phyloP scores from a whole-genome alignment of 1,284 basidiomycete species.

The Cutaneotrichosporon cavernicola region DNA sequence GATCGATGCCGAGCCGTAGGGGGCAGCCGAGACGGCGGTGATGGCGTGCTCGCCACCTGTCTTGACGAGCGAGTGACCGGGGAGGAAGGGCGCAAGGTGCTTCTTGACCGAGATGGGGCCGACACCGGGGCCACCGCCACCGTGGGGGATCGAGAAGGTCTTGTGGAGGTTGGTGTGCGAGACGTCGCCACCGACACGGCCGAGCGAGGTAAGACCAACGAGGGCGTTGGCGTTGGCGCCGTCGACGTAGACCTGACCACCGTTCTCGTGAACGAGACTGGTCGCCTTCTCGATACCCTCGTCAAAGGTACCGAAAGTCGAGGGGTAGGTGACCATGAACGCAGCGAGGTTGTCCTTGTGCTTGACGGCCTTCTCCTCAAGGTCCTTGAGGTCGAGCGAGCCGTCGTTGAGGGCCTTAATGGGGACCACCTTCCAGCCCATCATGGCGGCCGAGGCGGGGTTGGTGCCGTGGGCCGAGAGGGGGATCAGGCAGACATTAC shows the following conservation, averaged over 20 bases:
- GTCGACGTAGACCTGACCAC: constrained; percentile 97
- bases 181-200: constrained; percentile 92
- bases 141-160: constrained; percentile 71
- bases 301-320: constrained; percentile 97
- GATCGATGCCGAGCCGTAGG: constrained; percentile 92
- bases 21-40: constrained; percentile 83
- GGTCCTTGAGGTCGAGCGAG: constrained; percentile 82
- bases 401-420: constrained; percentile 87
- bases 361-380: constrained; percentile 81
- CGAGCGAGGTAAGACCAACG: constrained; percentile 93
- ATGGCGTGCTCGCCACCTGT: constrained; percentile 73
- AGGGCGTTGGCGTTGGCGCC: constrained; percentile 96
- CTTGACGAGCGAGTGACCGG: constrained; percentile 75
- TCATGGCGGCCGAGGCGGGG: constrained; percentile 94
- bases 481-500: constrained; percentile 92
- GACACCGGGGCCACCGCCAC: constrained; percentile 88
- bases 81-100: constrained; percentile 92
- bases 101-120: constrained; percentile 92
- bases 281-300: constrained; percentile 88
- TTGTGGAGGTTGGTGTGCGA: constrained; percentile 98
- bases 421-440: constrained; percentile 91
- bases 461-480: constrained; percentile 95
- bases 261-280: constrained; percentile 88
- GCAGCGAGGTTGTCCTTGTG: constrained; percentile 90
- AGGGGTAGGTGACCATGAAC: constrained; percentile 97